These are phyloP conservation scores for Paracamarosporium sp. DNA, from an alignment of 2,329 filamentous ascomycete genomes.

Conservation along the genomic window DNA sequence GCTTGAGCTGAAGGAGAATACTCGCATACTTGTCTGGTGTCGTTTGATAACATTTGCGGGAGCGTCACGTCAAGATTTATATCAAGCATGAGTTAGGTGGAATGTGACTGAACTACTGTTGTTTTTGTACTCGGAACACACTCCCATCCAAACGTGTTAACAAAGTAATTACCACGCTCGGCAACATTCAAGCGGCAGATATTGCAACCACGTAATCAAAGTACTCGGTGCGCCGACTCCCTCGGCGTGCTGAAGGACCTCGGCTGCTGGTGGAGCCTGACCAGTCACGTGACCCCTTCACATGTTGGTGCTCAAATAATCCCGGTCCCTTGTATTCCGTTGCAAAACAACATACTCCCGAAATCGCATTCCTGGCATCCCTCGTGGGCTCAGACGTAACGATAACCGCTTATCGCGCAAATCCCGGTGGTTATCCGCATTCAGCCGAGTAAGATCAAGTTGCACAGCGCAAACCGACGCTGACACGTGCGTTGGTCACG, in stretches of 20 bases:
- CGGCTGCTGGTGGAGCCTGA: neutral
- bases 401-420: neutral
- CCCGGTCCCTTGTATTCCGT: neutral
- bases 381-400: too few relatives aligned
- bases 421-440: neutral
- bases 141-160: neutral
- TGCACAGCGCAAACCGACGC: neutral
- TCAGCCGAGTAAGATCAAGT: neutral
- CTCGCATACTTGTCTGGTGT: too few relatives aligned
- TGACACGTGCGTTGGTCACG: neutral
- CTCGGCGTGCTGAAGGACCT: slow-evolving; percentile 1
- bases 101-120: too few relatives aligned
- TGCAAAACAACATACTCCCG: neutral
- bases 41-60: too few relatives aligned
- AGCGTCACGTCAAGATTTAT: too few relatives aligned
- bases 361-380: too few relatives aligned
- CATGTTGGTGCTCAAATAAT: neutral
- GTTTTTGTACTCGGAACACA: too few relatives aligned
- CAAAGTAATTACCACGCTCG: neutral
- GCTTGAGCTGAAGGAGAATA: too few relatives aligned
- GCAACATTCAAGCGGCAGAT: neutral
- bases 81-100: too few relatives aligned
- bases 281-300: neutral
- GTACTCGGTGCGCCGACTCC: neutral
- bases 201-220: neutral